phyloP scores from a whole-genome alignment of 2,329 filamentous ascomycete genomes.

The Paracamarosporium sp. region DNA sequence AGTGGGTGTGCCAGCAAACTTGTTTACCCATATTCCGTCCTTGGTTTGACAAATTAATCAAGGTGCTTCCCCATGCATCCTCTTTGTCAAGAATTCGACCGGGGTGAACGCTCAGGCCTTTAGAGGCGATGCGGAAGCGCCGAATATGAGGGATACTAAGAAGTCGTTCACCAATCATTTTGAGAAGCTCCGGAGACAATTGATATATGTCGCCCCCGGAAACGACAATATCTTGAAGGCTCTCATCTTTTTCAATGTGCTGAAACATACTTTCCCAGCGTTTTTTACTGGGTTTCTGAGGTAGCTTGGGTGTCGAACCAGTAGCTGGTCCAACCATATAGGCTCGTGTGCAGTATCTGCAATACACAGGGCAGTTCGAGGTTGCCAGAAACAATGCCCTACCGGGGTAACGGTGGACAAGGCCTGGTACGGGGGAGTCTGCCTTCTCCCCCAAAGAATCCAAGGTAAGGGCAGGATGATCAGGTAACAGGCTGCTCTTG shows the following conservation, averaged over 20 bases:
- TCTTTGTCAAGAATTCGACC: constrained; percentile 59
- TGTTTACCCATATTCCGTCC: constrained; percentile 63
- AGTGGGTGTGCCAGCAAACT: constrained; percentile 69
- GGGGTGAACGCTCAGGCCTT: constrained; percentile 67
- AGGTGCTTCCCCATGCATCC: constrained; percentile 61
- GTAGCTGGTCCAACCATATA: constrained; percentile 65
- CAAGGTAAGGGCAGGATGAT: constrained; percentile 62
- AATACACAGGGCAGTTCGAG: constrained; percentile 68
- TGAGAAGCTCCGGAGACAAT: constrained; percentile 60
- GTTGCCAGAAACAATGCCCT: constrained; percentile 67
- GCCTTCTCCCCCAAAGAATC: constrained; percentile 66
- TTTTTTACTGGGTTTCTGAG: constrained; percentile 48
- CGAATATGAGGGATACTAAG: constrained; percentile 65
- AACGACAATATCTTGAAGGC: constrained; percentile 65
- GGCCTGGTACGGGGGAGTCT: constrained; percentile 63
- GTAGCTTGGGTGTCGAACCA: constrained; percentile 52
- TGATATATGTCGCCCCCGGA: constrained; percentile 70
- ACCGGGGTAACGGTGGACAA: constrained; percentile 70
- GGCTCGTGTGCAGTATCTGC: constrained; percentile 67
- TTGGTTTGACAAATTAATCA: constrained; percentile 59
- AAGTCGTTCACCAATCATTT: constrained; percentile 60
- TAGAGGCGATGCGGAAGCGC: constrained; percentile 67
- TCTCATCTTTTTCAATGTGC: constrained; percentile 60
- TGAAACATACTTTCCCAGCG: constrained; percentile 65
- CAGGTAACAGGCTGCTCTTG: constrained; percentile 58